phyloP scores from a whole-genome alignment of 1,139 yeast genomes.

The Geotrichum carabidarum region DNA sequence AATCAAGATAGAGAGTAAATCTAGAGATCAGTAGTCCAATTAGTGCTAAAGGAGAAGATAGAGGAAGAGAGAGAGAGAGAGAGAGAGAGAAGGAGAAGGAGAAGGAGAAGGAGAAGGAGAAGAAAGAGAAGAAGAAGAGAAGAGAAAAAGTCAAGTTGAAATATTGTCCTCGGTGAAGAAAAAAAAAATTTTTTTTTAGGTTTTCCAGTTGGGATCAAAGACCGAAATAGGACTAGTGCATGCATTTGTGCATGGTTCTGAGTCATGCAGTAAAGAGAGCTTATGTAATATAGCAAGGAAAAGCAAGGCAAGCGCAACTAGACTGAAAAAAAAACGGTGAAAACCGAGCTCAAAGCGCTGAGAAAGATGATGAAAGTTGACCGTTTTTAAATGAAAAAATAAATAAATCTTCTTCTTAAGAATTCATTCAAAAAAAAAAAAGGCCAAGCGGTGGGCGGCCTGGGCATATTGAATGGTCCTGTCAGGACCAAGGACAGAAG shows the following conservation, averaged over 20 bases:
- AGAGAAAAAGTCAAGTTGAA: neutral
- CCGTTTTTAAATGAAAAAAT: no score
- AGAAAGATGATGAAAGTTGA: no score
- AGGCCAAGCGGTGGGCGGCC: no score
- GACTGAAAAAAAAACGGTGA: neutral
- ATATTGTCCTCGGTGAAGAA: neutral
- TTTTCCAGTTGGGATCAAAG: conserved; percentile 3
- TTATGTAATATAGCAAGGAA: neutral
- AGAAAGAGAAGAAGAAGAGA: neutral
- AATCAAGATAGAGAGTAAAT: neutral
- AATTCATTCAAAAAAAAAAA: no score
- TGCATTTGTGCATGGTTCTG: neutral
- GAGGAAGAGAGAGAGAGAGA: conserved; percentile 13
- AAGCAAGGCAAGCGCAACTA: neutral
- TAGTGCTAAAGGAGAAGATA: conserved; percentile 16
- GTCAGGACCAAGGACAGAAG: no score
- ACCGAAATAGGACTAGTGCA: neutral
- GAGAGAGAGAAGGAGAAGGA: neutral
- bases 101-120: conserved; percentile 3
- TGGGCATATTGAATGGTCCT: no score
- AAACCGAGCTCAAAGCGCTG: neutral
- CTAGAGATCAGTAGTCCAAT: conserved; percentile 10
- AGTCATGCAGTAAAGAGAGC: neutral
- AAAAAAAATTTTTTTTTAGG: neutral
- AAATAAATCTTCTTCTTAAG: no score